phyloP scores from a whole-genome alignment of 805 yeast species.

The Vanderwaltozyma verrucispora region DNA sequence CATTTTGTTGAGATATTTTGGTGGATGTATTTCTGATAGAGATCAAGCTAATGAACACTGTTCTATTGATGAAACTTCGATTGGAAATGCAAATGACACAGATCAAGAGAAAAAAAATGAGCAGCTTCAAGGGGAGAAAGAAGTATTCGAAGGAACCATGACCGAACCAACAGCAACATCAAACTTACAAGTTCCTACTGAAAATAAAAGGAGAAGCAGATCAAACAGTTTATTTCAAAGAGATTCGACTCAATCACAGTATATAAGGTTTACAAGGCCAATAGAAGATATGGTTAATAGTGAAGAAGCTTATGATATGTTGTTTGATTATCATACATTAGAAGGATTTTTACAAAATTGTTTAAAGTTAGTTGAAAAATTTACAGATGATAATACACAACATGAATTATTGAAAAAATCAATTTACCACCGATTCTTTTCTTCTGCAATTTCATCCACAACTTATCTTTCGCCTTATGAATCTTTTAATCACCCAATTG shows the following conservation, averaged over 20 bases:
- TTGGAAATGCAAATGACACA: no score
- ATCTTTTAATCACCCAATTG: conserved; percentile 76
- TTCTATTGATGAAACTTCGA: background rate
- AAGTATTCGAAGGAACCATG: background rate
- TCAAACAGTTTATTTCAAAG: conserved; percentile 27
- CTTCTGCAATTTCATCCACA: conserved; percentile 45
- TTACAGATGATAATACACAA: conserved; percentile 21
- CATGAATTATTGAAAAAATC: conserved; percentile 31
- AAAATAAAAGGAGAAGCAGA: conserved; percentile 13
- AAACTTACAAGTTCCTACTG: background rate
- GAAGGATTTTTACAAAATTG: conserved; percentile 30
- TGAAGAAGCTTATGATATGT: conserved; percentile 22
- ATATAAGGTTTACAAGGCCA: conserved; percentile 42
- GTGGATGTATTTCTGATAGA: conserved; percentile 28
- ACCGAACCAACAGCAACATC: no score
- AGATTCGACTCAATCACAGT: conserved; percentile 28
- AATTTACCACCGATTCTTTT: conserved; percentile 47
- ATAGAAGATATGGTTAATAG: conserved; percentile 26
- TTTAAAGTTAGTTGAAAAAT: conserved; percentile 21
- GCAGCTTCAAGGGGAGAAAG: no score
- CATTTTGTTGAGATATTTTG: conserved; percentile 23
- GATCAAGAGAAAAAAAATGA: no score
- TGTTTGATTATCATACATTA: conserved; percentile 28
- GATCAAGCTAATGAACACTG: conserved; percentile 22
- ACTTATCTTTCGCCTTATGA: conserved; percentile 65